Evolutionary conservation across 352 stramenopile genomes (phyloP), one percentile per base, ranked within the genome.

Genomic region (Globisporangium nodosum): DNA sequence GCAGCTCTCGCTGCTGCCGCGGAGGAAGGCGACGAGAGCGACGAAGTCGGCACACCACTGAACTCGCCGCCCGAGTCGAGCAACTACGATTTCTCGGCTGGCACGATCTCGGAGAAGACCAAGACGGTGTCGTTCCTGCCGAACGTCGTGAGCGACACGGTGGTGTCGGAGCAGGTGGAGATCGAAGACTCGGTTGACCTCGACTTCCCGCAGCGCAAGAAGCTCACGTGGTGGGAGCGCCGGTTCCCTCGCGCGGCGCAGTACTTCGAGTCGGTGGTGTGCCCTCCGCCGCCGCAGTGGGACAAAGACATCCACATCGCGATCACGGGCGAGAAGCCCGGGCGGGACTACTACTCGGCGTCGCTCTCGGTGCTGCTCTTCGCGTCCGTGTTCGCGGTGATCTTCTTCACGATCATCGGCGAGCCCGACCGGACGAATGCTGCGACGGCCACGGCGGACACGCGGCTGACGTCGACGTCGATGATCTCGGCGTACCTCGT

Each of bases 401-500:
- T 96, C 11, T 86, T 93, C 43, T 96, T 94, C 68, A 67, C 85
- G 24, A 46, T 76, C 39, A 60, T 96, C 47, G 85, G 85, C 27
- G 82, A 90, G 33, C 68, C 81, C 0, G 63, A 85, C 35, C 58
- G 73, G 2, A 80, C 47, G 42, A 67, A 59, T 20, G 78, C 64
- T 0, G 65, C 67, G 0, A 68, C 76, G 0, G 66, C 69, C 2
- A 70, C 82, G 45, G 78, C 63, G 21, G 73, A 81, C 50, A 78
- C 72, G 20, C 81, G 74, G 51, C 52, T 89, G 18, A 73, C 78
- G 1, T 90, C 80, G 2, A 87, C 66, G 18, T 90, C 83, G 33
- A 78, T 95, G 58, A 70, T 95, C 11, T 95, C 86, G 3, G 86
- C 82, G n/a, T 91, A 95, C 58, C 66, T 95, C 15, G 86, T 95